A percentile compares a stretch with the other conserved stretches of the same genome.
Evolutionary conservation across 176 grass and related monocot genomes (phyloP).

Genomic region (Aegilops speltoides): DNA sequence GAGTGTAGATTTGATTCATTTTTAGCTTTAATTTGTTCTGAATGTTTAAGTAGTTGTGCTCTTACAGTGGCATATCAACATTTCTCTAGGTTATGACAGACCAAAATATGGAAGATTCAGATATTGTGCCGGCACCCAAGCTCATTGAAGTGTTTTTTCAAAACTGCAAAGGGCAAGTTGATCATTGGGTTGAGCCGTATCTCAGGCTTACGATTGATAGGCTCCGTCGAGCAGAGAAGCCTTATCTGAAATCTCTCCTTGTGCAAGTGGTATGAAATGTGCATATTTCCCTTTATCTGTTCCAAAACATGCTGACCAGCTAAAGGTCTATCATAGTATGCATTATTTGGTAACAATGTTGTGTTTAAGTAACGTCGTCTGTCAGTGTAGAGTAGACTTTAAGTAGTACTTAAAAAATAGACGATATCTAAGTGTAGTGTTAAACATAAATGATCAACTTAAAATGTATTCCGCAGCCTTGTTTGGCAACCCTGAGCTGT

Average conservation of each 20-base stretch:
- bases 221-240: slow-evolving; percentile 50
- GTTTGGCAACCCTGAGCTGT: neutral
- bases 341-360: slow-evolving; percentile 13
- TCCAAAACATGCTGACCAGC: neutral
- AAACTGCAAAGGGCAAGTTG: slow-evolving; percentile 91
- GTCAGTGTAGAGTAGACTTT: neutral
- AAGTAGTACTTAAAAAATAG: neutral
- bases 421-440: neutral
- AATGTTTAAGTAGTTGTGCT: slow-evolving; percentile 14
- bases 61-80: slow-evolving; percentile 26
- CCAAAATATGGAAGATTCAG: slow-evolving; percentile 87
- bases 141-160: slow-evolving; percentile 91
- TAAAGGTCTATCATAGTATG: slow-evolving; percentile 7
- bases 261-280: slow-evolving; percentile 71
- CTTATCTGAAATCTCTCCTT: slow-evolving; percentile 75
- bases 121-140: slow-evolving; percentile 83
- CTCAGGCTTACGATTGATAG: slow-evolving; percentile 69
- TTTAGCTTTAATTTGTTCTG: slow-evolving; percentile 18
- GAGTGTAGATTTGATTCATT: slow-evolving; percentile 34
- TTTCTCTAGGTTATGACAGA: slow-evolving; percentile 65
- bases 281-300: neutral
- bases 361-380: neutral
- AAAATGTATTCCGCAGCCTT: neutral
- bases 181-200: slow-evolving; percentile 95
- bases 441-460: slow-evolving; percentile 2